A percentile compares a stretch with the other conserved stretches of the same genome.
These are phyloP conservation scores for Calocybe gambosa DNA, from an alignment of 1,284 basidiomycete species.

Conservation along the genomic window DNA sequence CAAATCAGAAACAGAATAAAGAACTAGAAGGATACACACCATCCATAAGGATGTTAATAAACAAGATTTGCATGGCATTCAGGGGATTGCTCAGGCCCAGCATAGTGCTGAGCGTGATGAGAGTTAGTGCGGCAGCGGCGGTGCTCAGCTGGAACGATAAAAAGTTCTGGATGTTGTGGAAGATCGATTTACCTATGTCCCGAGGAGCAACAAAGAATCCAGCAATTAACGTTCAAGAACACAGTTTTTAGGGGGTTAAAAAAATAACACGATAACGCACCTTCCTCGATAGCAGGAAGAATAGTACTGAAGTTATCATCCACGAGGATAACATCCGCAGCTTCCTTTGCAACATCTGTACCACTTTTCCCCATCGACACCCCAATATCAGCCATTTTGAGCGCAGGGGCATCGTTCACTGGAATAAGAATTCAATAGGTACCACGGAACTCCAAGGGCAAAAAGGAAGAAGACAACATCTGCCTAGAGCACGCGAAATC, in stretches of 20 bases:
- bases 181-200: constrained; percentile 83
- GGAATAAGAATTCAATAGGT: background rate
- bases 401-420: constrained; percentile 96
- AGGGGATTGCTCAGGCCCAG: constrained; percentile 87
- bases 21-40: constrained; percentile 42
- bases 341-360: constrained; percentile 98
- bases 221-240: background rate
- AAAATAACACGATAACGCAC: constrained; percentile 30
- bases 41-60: constrained; percentile 99
- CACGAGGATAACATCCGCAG: constrained; percentile 94
- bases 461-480: background rate
- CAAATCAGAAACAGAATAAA: background rate
- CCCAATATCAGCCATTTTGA: constrained; percentile 98
- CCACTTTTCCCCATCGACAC: constrained; percentile 96
- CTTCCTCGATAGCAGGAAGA: constrained; percentile 92
- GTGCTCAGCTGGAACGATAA: constrained; percentile 95
- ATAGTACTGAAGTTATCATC: constrained; percentile 98
- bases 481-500: constrained; percentile 12
- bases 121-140: constrained; percentile 88
- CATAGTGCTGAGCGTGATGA: constrained; percentile 91
- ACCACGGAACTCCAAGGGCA: constrained; percentile 1
- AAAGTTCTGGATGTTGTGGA: constrained; percentile 99
- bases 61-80: constrained; percentile 98
- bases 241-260: background rate
- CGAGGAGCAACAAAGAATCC: constrained; percentile 6